Evolutionary conservation across 1,284 basidiomycete genomes (phyloP).

Genomic region (Cryptococcus sp.): DNA sequence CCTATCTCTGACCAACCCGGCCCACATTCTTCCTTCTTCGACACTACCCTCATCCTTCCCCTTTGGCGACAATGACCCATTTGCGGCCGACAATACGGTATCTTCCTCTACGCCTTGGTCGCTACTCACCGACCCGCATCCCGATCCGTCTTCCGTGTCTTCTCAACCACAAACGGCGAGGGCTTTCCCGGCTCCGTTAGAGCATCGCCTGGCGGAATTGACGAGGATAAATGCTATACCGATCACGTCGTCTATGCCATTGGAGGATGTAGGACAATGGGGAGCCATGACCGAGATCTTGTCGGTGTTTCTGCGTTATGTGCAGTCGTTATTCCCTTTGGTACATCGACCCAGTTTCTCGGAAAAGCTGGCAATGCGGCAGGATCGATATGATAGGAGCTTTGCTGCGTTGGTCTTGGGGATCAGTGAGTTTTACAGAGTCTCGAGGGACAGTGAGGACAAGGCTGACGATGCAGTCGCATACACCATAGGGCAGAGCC

Average conservation of each 20-base stretch:
- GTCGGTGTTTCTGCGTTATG: slow-evolving; percentile 21
- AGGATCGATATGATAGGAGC: slow-evolving; percentile 19
- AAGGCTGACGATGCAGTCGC: slow-evolving; percentile 12
- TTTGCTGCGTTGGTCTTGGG: slow-evolving; percentile 25
- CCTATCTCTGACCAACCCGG: too few species aligned
- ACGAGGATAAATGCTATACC: neutral
- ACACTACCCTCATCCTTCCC: too few species aligned
- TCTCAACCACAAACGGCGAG: neutral
- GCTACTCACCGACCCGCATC: too few species aligned
- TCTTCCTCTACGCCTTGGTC: too few species aligned
- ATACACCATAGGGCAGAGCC: slow-evolving; percentile 29
- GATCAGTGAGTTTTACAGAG: slow-evolving; percentile 13
- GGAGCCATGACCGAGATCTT: slow-evolving; percentile 24
- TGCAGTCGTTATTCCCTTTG: slow-evolving; percentile 27
- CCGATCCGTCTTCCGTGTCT: neutral
- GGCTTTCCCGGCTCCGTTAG: neutral
- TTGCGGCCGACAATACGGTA: too few species aligned
- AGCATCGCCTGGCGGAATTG: slow-evolving; percentile 1
- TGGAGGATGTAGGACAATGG: slow-evolving; percentile 22
- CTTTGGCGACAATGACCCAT: too few species aligned
- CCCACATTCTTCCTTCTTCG: too few species aligned
- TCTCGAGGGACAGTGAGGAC: neutral
- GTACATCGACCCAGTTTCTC: slow-evolving; percentile 29
- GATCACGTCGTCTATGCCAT: neutral
- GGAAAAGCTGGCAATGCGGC: slow-evolving; percentile 21